phyloP scores from a whole-genome alignment of 345 rosid species.

The Aegle marmelos region DNA sequence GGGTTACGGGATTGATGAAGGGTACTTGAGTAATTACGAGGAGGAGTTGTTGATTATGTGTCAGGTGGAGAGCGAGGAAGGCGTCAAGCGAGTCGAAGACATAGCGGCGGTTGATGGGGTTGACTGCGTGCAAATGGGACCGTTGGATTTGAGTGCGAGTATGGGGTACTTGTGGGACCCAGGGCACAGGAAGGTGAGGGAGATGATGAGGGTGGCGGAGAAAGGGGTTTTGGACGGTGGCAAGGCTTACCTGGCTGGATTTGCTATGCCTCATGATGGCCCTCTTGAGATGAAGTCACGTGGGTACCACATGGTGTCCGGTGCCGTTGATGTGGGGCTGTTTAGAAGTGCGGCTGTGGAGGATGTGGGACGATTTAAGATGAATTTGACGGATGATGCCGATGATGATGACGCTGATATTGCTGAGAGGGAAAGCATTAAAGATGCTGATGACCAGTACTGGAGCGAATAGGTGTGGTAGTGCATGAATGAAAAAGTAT shows the following conservation, averaged over 20 bases:
- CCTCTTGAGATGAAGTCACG: slow-evolving; percentile 47
- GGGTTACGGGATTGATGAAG: slow-evolving; percentile 75
- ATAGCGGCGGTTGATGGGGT: slow-evolving; percentile 85
- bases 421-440: slow-evolving; percentile 16
- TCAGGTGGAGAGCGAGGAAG: slow-evolving; percentile 81
- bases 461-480: slow-evolving; percentile 46
- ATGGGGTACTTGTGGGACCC: slow-evolving; percentile 93
- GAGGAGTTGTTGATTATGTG: slow-evolving; percentile 82
- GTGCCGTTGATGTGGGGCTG: slow-evolving; percentile 70
- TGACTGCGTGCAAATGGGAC: slow-evolving; percentile 94
- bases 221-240: slow-evolving; percentile 53
- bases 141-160: slow-evolving; percentile 85
- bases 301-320: slow-evolving; percentile 79
- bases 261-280: slow-evolving; percentile 71
- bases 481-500: too few relatives aligned
- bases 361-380: slow-evolving; percentile 73
- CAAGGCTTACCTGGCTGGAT: slow-evolving; percentile 66
- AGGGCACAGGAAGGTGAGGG: slow-evolving; percentile 79
- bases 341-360: slow-evolving; percentile 65
- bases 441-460: slow-evolving; percentile 54
- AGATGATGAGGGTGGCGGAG: slow-evolving; percentile 67
- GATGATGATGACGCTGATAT: neutral
- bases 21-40: slow-evolving; percentile 61
- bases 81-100: slow-evolving; percentile 59
- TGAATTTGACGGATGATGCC: slow-evolving; percentile 26